Evolutionary conservation across 768 basidiomycete species (phyloP).

Genomic region (Podaxis mareebaensis): DNA sequence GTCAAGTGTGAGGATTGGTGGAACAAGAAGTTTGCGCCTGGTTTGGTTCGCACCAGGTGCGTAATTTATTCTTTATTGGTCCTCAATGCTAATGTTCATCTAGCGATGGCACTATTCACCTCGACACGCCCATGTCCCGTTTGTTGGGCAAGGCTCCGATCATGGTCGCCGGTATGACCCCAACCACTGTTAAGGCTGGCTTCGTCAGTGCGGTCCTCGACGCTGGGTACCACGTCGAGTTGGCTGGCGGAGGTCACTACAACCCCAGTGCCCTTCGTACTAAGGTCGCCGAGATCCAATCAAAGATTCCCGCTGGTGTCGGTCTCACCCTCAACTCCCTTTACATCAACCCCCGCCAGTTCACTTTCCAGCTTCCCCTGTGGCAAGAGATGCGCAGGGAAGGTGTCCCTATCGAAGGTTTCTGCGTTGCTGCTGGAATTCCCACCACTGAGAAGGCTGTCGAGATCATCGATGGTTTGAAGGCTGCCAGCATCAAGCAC

Average conservation of each 20-base stretch:
- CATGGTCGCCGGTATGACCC: slow-evolving; percentile 99
- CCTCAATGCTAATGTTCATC: slow-evolving; percentile 17
- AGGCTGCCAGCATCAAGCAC: slow-evolving; percentile 87
- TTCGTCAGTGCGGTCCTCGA: slow-evolving; percentile 92
- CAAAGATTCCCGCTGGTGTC: slow-evolving; percentile 80
- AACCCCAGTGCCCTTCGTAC: slow-evolving; percentile 83
- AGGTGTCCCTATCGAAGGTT: slow-evolving; percentile 96
- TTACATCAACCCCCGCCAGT: slow-evolving; percentile 98
- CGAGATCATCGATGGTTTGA: slow-evolving; percentile 89
- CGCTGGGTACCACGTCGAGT: slow-evolving; percentile 95
- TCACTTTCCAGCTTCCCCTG: slow-evolving; percentile 93
- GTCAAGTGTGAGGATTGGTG: slow-evolving; percentile 87
- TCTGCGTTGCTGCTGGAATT: slow-evolving; percentile 97
- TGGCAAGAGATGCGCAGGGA: slow-evolving; percentile 98
- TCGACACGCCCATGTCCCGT: slow-evolving; percentile 97
- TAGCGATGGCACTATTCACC: slow-evolving; percentile 88
- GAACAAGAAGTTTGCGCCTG: slow-evolving; percentile 85
- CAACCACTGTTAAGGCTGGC: slow-evolving; percentile 92
- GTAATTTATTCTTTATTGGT: slow-evolving; percentile 24
- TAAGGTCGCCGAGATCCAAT: slow-evolving; percentile 92
- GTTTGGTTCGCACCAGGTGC: slow-evolving; percentile 86
- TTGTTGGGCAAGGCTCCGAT: slow-evolving; percentile 95
- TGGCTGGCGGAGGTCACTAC: slow-evolving; percentile 98
- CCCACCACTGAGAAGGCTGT: slow-evolving; percentile 96
- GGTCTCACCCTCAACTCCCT: slow-evolving; percentile 93